A percentile compares a stretch with the other conserved stretches of the same genome.
phyloP scores from a whole-genome alignment of 2,329 filamentous ascomycete species.

The Rhynchosporium graminicola region DNA sequence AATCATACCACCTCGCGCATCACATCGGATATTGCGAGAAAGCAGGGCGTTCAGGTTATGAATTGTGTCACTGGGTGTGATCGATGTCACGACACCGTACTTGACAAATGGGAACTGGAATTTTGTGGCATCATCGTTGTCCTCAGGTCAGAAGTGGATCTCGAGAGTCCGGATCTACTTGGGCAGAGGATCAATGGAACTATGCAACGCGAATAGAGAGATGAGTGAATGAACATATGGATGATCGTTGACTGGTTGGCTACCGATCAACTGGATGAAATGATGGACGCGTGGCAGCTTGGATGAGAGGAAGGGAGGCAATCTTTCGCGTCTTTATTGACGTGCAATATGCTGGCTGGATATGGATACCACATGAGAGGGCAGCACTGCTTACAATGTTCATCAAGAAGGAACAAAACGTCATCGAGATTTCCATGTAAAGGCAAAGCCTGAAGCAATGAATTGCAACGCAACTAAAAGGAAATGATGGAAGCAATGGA shows the following conservation, averaged over 20 bases:
- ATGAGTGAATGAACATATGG: not conserved
- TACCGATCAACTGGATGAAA: too few species aligned
- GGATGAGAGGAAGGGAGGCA: not conserved
- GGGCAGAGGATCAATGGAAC: not conserved
- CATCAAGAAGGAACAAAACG: not conserved
- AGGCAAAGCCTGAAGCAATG: not conserved
- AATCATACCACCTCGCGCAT: not conserved
- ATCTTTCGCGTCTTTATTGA: not conserved
- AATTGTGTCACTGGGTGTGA: constrained; percentile 2
- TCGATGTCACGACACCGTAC: not conserved
- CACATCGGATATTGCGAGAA: constrained; percentile 11
- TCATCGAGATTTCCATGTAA: too few species aligned
- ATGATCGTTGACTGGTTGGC: not conserved
- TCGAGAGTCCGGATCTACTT: constrained; percentile 1
- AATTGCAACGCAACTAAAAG: not conserved
- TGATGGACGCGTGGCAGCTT: not conserved
- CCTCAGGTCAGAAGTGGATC: not conserved
- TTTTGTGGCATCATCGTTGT: not conserved
- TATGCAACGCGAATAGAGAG: constrained; percentile 1
- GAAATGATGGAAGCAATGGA: not conserved
- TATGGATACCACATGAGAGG: not conserved
- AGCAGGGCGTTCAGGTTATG: constrained; percentile 11
- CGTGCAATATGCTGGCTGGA: not conserved
- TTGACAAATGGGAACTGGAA: not conserved
- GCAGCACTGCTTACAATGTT: too few species aligned